A percentile compares a stretch with the other conserved stretches of the same genome.
phyloP scores from a whole-genome alignment of 1,139 yeast genomes.

The Candida sp. region DNA sequence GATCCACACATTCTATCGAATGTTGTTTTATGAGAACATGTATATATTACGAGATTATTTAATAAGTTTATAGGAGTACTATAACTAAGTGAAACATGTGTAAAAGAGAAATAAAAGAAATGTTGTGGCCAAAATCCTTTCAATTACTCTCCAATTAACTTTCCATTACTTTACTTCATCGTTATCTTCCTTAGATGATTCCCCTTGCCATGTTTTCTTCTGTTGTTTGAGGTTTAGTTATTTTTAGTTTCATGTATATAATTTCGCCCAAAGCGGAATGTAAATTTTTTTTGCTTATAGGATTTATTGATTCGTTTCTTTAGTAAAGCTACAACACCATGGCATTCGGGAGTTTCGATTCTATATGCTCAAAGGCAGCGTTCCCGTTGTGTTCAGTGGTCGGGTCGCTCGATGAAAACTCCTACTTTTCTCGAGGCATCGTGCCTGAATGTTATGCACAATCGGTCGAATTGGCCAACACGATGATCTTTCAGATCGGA shows the following conservation, averaged over 20 bases:
- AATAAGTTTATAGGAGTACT: not conserved
- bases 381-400: slow-evolving; percentile 78
- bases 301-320: not conserved
- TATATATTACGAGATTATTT: not conserved
- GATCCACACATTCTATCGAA: too few relatives aligned
- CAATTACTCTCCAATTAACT: too few relatives aligned
- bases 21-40: not conserved
- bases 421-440: slow-evolving; percentile 49
- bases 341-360: slow-evolving; percentile 69
- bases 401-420: slow-evolving; percentile 28
- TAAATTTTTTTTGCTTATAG: not conserved
- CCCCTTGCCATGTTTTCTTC: too few relatives aligned
- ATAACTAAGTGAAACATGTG: too few relatives aligned
- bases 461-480: slow-evolving; percentile 83
- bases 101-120: too few relatives aligned
- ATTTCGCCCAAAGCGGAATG: not conserved
- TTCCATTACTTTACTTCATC: too few relatives aligned
- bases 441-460: slow-evolving; percentile 82
- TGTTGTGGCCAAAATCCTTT: too few relatives aligned
- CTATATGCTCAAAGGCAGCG: slow-evolving; percentile 65
- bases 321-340: slow-evolving; percentile 15
- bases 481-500: slow-evolving; percentile 89
- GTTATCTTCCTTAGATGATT: too few relatives aligned
- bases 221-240: too few relatives aligned
- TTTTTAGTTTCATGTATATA: not conserved